Evolutionary conservation across 306 rosid species (phyloP).

Genomic region (Fagus crenata): DNA sequence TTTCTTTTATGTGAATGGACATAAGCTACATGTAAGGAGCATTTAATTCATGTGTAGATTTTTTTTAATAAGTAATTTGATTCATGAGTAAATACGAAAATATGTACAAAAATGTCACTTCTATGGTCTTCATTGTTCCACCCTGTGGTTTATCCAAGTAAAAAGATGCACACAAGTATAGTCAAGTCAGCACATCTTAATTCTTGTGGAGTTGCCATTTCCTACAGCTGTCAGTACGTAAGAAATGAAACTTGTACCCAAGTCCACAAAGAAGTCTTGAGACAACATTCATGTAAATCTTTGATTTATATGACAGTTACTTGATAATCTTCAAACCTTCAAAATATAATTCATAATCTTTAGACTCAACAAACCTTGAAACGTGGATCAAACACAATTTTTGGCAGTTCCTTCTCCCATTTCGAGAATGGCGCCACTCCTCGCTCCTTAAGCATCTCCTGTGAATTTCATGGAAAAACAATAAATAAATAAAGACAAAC

Average conservation of each 20-base stretch:
- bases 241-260: neutral
- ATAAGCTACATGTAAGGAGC: too few relatives aligned
- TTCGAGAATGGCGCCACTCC: slow-evolving; percentile 99
- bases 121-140: too few relatives aligned
- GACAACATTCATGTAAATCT: neutral
- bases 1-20: too few relatives aligned
- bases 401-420: slow-evolving; percentile 99
- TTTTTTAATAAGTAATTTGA: too few relatives aligned
- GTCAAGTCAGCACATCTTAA: neutral
- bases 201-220: neutral
- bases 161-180: neutral
- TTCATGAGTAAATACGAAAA: too few relatives aligned
- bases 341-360: slow-evolving; percentile 36
- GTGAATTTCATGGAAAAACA: slow-evolving; percentile 22
- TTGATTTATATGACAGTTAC: neutral
- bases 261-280: neutral
- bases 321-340: slow-evolving; percentile 25
- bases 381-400: slow-evolving; percentile 98
- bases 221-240: neutral
- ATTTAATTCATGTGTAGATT: too few relatives aligned
- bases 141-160: neutral
- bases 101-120: too few relatives aligned
- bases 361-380: slow-evolving; percentile 73
- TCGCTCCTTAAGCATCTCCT: slow-evolving; percentile 99
- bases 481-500: slow-evolving; percentile 13